Base-by-base conservation (phyloP, 1,284 basidiomycete species). In the Cryptococcus hybrid region DNA sequence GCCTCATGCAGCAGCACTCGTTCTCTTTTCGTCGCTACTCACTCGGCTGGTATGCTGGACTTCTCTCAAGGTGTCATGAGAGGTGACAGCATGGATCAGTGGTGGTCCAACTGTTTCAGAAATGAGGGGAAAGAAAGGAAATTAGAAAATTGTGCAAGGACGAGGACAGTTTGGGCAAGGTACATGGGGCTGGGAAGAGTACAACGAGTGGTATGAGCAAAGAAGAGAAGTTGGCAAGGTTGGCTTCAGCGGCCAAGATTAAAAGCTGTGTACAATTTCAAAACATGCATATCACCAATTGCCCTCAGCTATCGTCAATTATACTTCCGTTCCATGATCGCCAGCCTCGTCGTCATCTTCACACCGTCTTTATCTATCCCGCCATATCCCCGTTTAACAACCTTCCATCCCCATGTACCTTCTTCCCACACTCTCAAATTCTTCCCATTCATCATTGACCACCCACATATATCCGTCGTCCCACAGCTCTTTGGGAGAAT, bases 201-300 rank as follows among this genome's bases (percentile, higher is more conserved):
- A 94, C 53, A 93, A 92, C 79, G 89, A 92, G 76, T 84, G 89
- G 35, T 79, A 94, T 24, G 83, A 92, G 18, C 90, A 81, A 5
- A 80, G 79, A 0, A 75, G 75, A 52, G 75, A 74, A 24, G 24
- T 24, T 24, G 24, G 24, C 24, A 24, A 24, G 24, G 24, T 24
- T 24, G 24, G 24, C 24, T 24, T 24, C 24, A 24, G 24, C 24
- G 24, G 24, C 24, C 24, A 24, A 24, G 24, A 24, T 24, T 24
- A 24, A 24, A 24, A 24, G 24, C 24, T 24, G 24, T 24, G 24
- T 24, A 24, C 24, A 24, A 24, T 24, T 24, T 24, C 24, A 24
- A 24, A 24, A 24, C 24, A 24, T 24, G 24, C 24, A 24, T 24
- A 24, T 24, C 2, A 24, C 24, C 24, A 24, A 24, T 24, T 24